These are phyloP conservation scores for Aphanomyces euteiches DNA, from an alignment of 352 stramenopile species.

Conservation along the genomic window DNA sequence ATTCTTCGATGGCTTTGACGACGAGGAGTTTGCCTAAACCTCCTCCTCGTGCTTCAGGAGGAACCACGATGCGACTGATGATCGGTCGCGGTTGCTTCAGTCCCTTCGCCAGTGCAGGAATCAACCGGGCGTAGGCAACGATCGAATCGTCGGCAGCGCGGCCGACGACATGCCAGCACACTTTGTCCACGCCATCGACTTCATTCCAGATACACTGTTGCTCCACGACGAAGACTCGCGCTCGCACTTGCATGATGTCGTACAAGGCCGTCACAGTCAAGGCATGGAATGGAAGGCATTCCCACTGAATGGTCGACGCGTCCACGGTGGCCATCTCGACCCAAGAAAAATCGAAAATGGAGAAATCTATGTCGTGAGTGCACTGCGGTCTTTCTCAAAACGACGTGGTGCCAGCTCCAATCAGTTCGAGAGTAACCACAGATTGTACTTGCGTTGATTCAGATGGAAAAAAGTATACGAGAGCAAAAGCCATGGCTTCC, in stretches of 20 bases:
- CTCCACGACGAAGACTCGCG: constrained; percentile 21
- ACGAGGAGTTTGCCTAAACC: constrained; percentile 14
- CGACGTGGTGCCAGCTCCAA: too few relatives aligned
- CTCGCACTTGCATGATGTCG: constrained; percentile 22
- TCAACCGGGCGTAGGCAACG: constrained; percentile 19
- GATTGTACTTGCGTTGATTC: too few relatives aligned
- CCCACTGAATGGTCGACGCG: constrained; percentile 9
- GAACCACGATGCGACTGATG: constrained; percentile 22
- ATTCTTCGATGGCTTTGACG: constrained; percentile 16
- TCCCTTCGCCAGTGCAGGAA: constrained; percentile 10
- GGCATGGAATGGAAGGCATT: constrained; percentile 7
- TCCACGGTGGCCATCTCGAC: background rate
- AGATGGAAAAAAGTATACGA: too few relatives aligned
- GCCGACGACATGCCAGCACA: constrained; percentile 13
- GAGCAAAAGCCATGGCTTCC: too few relatives aligned
- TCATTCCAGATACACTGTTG: constrained; percentile 23
- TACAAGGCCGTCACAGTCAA: constrained; percentile 15
- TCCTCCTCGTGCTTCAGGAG: constrained; percentile 4
- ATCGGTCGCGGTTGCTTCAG: constrained; percentile 14
- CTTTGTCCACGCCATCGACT: constrained; percentile 22
- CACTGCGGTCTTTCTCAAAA: too few relatives aligned
- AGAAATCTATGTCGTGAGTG: too few relatives aligned
- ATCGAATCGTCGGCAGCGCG: background rate
- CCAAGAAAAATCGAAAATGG: too few relatives aligned
- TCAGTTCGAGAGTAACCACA: too few relatives aligned